Conservation (phyloP, 768 basidiomycete genomes). For the Boletus patriciae region DNA sequence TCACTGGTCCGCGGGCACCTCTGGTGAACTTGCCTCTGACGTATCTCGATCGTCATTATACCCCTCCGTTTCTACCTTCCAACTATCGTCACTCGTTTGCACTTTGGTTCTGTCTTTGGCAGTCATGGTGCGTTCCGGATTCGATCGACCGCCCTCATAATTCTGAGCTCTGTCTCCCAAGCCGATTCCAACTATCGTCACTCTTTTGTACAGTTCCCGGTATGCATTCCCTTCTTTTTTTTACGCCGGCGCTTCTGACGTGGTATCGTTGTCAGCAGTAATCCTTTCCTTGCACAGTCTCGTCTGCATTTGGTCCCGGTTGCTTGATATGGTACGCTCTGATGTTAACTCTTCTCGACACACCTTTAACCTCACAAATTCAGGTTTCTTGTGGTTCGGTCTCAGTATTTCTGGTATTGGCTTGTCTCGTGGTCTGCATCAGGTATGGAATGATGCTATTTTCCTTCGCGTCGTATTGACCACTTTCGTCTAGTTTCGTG, state of each 20-base stretch:
- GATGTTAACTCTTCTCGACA: background rate
- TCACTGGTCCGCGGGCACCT: background rate
- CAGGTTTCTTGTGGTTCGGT: constrained; percentile 5
- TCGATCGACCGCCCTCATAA: background rate
- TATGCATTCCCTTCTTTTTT: background rate
- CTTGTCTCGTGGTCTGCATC: background rate
- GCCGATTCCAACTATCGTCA: constrained; percentile 17
- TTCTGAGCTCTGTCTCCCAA: background rate
- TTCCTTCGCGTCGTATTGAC: background rate
- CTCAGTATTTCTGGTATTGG: background rate
- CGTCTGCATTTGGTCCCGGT: background rate
- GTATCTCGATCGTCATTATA: background rate
- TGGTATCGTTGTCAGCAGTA: background rate
- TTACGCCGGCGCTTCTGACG: background rate
- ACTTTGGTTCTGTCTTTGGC: background rate
- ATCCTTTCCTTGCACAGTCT: background rate
- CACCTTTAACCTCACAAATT: background rate
- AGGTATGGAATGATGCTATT: constrained; percentile 1
- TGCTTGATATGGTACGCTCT: constrained; percentile 5
- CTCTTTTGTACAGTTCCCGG: constrained; percentile 9
- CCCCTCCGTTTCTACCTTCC: background rate
- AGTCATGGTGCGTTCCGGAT: constrained; percentile 1
- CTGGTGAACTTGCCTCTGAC: constrained; percentile 1
- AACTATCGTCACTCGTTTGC: constrained; percentile 22
- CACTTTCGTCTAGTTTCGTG: background rate